Evolutionary conservation across 2,329 filamentous ascomycete genomes (phyloP), one percentile per base, ranked within the genome.

Genomic region (Metarhizium album): DNA sequence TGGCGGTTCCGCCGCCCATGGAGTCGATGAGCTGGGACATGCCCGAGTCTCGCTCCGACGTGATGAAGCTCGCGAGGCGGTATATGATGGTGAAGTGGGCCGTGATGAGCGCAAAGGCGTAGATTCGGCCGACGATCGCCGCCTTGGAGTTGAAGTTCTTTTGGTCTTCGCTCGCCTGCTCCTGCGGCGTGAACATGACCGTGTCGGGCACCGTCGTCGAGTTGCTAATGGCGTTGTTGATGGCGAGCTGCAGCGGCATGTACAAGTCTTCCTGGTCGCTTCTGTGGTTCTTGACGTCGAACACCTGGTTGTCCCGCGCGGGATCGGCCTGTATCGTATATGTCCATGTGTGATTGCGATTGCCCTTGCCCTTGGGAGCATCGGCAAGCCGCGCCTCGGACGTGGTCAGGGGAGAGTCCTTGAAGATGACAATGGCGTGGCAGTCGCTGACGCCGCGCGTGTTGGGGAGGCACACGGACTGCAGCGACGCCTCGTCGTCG

Each of bases 1-100:
- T 50, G 11, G 59, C 45, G 27, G 50, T 55, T 2, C 57, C 53
- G 3, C 60, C 83, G 66, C 82, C 82, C 65, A 67, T 67, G 23
- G 59, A 56, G 50, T 68, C 65, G 7, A 67, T 53, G 3, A 68
- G 54, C 43, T 63, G 58, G 1, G 65, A 56, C 54, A 65, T 58
- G 18, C 65, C 65, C 6, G 56, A 53, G 27, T 64, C 64, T n/a
- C 65, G 50, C 45, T 68, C 65, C 4, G 48, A 38, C 4, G 63
- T 62, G 38, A 66, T 57, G 45, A 54, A 55, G 42, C 40, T 50
- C 45, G 53, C 48, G 33, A 59, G 50, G 31, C 53, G 52, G 27
- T 59, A 59, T 27, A 59, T 53, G 37, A 55, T 54, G 51, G 50
- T 46, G 47, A 59, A 52, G 23, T 58, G 56, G 47, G 53, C 53